Evolutionary conservation across 2,329 filamentous ascomycete species (phyloP).

Genomic region (Scortechinia acanthostroma): DNA sequence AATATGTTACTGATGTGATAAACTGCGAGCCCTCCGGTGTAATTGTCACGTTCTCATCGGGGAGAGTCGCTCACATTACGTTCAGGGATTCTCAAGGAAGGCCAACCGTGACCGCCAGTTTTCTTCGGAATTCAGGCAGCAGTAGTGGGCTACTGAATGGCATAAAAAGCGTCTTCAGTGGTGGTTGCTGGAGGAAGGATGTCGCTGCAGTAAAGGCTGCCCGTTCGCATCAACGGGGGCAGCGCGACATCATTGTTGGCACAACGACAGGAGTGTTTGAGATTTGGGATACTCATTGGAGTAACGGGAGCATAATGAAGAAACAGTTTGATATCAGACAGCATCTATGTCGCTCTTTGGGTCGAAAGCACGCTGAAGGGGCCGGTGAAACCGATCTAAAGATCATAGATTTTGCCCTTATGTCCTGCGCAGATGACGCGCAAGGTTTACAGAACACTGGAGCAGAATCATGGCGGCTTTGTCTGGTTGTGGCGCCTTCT

Average conservation of each 20-base stretch:
- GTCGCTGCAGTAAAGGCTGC: conserved; percentile 47
- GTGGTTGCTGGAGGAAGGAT: conserved; percentile 41
- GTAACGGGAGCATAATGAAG: conserved; percentile 44
- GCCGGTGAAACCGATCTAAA: not conserved
- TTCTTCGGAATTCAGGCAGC: conserved; percentile 32
- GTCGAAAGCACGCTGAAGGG: not conserved
- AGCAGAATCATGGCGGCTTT: not conserved
- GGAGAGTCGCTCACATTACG: conserved; percentile 51
- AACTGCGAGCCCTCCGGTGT: conserved; percentile 55
- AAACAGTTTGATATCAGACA: conserved; percentile 37
- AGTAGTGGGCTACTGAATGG: conserved; percentile 41
- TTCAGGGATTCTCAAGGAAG: conserved; percentile 53
- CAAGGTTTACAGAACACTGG: not conserved
- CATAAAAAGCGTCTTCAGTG: conserved; percentile 43
- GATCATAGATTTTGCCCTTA: not conserved
- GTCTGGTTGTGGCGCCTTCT: not conserved
- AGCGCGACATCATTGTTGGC: conserved; percentile 49
- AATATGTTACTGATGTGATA: conserved; percentile 42
- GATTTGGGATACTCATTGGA: conserved; percentile 56
- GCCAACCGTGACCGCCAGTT: conserved; percentile 40
- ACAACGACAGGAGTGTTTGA: conserved; percentile 46
- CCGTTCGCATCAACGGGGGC: conserved; percentile 41
- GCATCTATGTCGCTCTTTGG: not conserved
- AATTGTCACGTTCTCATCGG: conserved; percentile 47
- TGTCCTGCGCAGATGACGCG: not conserved